Base-by-base conservation (phyloP, 2,329 filamentous ascomycete genomes). In the Fusarium nodosum region DNA sequence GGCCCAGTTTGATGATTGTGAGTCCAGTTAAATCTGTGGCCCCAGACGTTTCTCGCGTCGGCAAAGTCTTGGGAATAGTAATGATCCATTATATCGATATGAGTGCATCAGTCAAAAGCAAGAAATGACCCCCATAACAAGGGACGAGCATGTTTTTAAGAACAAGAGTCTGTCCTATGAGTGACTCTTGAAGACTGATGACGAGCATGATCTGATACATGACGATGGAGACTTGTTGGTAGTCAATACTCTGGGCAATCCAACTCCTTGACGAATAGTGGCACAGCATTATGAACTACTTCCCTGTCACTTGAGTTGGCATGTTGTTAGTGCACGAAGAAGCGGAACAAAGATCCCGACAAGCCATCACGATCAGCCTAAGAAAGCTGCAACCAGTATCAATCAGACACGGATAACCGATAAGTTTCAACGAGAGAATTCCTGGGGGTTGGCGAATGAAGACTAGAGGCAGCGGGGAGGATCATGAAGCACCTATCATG, bases 11-110 rank as follows among this genome's bases (percentile, higher is more conserved):
- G 79, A 76, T 95, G 92, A 5, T 88, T 78, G 8, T 85, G 77
- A 1, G 91, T 92, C 84, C 91, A 90, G 71, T 89, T 85, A 75
- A 94, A 94, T 9, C 83, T 85, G 74, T 92, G 70, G n/a, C 71
- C 75, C 61, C 73, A 76, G 47, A 74, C 56, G 16, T 58, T 45
- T 44, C 68, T 69, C 26, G 57, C 42, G 15, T 71, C 64, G 20
- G 59, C 33, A 13, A 38, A 42, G 51, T 22, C 13, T 9, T 58
- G 36, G 7, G 62, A 38, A 44, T 24, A 44, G 38, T 42, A 50
- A 16, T 50, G 48, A 50, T 57, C 47, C 71, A 73, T 73, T 20
- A 16, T 60, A 33, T n/a, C 13, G 22, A 46, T 20, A 12, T 38
- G 15, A 20, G 12, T 31, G 45, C 42, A 38, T 46, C 45, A 16